Evolutionary conservation across 2,329 filamentous ascomycete genomes (phyloP), one percentile per base, ranked within the genome.

Genomic region (Gyromitra esculenta): DNA sequence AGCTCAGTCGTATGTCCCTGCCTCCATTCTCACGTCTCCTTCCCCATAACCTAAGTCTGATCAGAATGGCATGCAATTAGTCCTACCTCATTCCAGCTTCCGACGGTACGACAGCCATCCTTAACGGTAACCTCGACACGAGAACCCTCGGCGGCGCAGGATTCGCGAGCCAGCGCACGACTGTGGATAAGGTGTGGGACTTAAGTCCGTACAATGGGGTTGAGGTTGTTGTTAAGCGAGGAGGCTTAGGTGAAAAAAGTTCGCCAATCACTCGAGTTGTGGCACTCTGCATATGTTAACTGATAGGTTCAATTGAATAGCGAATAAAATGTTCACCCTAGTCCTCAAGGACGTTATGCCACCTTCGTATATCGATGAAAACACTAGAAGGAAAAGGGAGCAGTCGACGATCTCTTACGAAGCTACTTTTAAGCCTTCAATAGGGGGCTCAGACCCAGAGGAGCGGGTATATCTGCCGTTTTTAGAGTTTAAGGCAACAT

Each of bases 131-230:
- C 31, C 86, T 96, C 21, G 92, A 96, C 83, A 93, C 91, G 78
- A 87, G 87, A 68, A 89, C 91, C 0, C 88, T 96, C 0, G 92
- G 92, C 35, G 92, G 92, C 39, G 92, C 93, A 0, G 93, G 93
- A 4, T 96, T 96, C 82, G 92, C 92, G 8, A 92, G 90, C 3
- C 93, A 95, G 82, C 88, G 91, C 60, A 93, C 91, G 3, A 86
- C 86, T 2, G 83, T 83, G 50, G 88, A 89, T 6, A 84, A 87
- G 50, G 83, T 86, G 13, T 91, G 91, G 87, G 87, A 96, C 80
- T 83, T 96, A 6, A 87, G 87, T 0, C 81, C 80, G 9, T 91
- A 90, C 80, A 86, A 89, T 59, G 91, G 91, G 1, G 31, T 81
- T 1, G 74, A 77, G 65, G 57, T 81, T 21, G 37, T 59, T 1